Conservation (phyloP, 2,329 filamentous ascomycete species). For the Neobulgaria alba region DNA sequence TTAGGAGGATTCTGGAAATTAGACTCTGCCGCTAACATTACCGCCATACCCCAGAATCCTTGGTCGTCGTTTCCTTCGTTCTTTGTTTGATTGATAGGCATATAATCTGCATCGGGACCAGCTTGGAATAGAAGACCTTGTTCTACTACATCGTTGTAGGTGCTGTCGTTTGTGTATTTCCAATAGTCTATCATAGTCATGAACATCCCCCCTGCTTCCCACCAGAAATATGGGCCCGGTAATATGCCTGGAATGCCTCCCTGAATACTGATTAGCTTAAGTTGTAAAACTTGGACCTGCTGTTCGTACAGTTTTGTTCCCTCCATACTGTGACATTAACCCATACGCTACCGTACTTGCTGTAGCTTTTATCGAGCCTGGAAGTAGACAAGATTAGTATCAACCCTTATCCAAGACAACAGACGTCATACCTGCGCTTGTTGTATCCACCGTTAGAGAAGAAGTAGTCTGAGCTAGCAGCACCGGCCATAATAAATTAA, state of each 20-base stretch:
- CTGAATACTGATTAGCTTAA: slow-evolving; percentile 6
- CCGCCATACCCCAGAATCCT: slow-evolving; percentile 63
- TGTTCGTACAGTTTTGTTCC: slow-evolving; percentile 36
- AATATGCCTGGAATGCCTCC: slow-evolving; percentile 42
- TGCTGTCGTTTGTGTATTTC: slow-evolving; percentile 66
- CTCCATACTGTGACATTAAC: slow-evolving; percentile 43
- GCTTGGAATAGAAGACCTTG: slow-evolving; percentile 66
- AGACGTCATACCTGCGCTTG: slow-evolving; percentile 17
- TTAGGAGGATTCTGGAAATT: slow-evolving; percentile 48
- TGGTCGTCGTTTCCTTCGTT: slow-evolving; percentile 68
- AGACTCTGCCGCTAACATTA: slow-evolving; percentile 61
- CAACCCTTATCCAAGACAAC: neutral
- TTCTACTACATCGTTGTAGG: slow-evolving; percentile 58
- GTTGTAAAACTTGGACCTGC: neutral
- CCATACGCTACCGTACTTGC: slow-evolving; percentile 35
- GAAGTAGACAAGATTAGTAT: neutral
- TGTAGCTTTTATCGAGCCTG: slow-evolving; percentile 29
- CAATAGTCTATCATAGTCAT: slow-evolving; percentile 71
- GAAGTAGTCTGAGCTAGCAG: slow-evolving; percentile 11
- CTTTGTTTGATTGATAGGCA: slow-evolving; percentile 62
- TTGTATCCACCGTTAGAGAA: slow-evolving; percentile 21
- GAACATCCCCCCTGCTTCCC: slow-evolving; percentile 66
- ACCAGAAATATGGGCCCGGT: slow-evolving; percentile 45
- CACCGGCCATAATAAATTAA: slow-evolving; percentile 16
- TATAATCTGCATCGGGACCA: slow-evolving; percentile 64